A percentile compares a stretch with the other conserved stretches of the same genome.
Evolutionary conservation across 306 rosid species (phyloP).

Genomic region (Cicer chorassanicum): DNA sequence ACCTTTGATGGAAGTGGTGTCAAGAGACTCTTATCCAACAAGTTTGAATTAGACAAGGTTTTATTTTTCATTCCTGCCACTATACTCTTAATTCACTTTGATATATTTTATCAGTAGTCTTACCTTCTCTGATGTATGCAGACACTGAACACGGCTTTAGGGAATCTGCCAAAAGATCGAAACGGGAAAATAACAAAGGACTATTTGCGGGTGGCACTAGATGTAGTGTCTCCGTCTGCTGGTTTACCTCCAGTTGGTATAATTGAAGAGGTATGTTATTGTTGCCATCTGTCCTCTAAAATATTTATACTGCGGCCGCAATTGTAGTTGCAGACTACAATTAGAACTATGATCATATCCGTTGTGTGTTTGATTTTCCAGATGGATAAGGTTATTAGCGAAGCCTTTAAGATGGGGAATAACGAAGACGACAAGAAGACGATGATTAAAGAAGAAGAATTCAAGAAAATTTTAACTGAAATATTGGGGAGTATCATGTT

Average conservation of each 20-base stretch:
- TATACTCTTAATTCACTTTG: background rate
- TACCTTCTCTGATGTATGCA: constrained; percentile 47
- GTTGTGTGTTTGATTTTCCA: constrained; percentile 44
- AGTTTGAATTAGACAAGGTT: constrained; percentile 95
- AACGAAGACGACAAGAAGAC: constrained; percentile 64
- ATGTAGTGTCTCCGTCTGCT: constrained; percentile 72
- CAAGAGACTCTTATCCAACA: constrained; percentile 79
- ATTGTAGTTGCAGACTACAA: too few relatives aligned
- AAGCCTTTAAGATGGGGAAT: constrained; percentile 58
- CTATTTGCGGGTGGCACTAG: constrained; percentile 64
- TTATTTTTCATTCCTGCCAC: background rate
- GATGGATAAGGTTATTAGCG: constrained; percentile 76
- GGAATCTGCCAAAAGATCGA: constrained; percentile 68
- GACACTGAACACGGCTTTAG: constrained; percentile 68
- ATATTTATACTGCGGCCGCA: too few relatives aligned
- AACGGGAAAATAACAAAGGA: constrained; percentile 78
- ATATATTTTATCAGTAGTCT: background rate
- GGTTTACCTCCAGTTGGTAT: constrained; percentile 91
- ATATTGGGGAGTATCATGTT: constrained; percentile 74
- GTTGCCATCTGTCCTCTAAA: background rate
- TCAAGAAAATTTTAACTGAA: constrained; percentile 73
- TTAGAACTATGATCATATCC: too few relatives aligned
- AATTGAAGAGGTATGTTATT: constrained; percentile 66
- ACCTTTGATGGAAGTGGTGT: constrained; percentile 83
- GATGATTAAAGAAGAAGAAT: constrained; percentile 80